phyloP scores from a whole-genome alignment of 768 basidiomycete genomes.

The Calocera cornea region DNA sequence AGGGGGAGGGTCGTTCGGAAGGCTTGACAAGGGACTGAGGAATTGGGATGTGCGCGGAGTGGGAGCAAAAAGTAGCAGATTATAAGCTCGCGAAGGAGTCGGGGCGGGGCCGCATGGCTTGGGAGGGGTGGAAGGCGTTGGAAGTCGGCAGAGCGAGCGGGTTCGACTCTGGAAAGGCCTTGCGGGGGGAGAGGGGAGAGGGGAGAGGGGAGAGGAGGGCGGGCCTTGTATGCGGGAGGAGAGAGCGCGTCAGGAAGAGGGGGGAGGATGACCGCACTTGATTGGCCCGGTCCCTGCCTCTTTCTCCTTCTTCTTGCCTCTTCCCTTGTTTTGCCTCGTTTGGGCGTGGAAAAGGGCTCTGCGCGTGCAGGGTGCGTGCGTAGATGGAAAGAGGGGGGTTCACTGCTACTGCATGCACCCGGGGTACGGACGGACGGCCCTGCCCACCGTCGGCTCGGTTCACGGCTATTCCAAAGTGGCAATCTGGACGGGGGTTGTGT shows the following conservation, averaged over 20 bases:
- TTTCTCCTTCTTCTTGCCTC: background rate
- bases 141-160: background rate
- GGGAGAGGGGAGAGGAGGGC: background rate
- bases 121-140: background rate
- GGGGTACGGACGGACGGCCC: no score
- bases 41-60: slow-evolving; percentile 5
- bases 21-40: slow-evolving; percentile 2
- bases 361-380: no score
- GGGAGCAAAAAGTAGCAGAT: slow-evolving; percentile 4
- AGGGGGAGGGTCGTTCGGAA: background rate
- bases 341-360: background rate
- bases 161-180: background rate
- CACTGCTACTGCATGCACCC: no score
- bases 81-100: slow-evolving; percentile 4
- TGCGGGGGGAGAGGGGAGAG: background rate
- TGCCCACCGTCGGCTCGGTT: no score
- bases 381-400: no score
- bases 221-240: background rate
- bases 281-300: background rate
- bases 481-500: no score
- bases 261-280: background rate
- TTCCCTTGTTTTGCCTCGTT: background rate
- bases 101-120: background rate
- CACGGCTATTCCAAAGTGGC: no score
- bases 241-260: background rate